Evolutionary conservation across 2,329 filamentous ascomycete species (phyloP).

Genomic region (Diplocarpon mali): DNA sequence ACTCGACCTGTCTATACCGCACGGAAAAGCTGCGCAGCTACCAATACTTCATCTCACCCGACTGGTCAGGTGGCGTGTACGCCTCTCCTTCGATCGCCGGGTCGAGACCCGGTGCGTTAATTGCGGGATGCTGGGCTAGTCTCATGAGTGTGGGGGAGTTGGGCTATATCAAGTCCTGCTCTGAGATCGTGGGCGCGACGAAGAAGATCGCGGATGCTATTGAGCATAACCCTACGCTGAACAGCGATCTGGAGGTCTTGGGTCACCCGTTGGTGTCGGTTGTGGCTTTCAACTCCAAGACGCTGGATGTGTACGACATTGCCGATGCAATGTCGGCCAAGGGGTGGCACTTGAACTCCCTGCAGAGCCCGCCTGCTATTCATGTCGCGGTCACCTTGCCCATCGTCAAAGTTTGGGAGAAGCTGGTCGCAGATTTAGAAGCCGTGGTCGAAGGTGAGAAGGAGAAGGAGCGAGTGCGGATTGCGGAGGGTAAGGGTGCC

Average conservation of each 20-base stretch:
- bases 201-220: slow-evolving; percentile 75
- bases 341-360: slow-evolving; percentile 92
- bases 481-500: slow-evolving; percentile 54
- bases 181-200: slow-evolving; percentile 75
- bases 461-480: slow-evolving; percentile 66
- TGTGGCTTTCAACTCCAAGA: slow-evolving; percentile 73
- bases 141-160: slow-evolving; percentile 79
- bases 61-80: slow-evolving; percentile 95
- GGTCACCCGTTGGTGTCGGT: slow-evolving; percentile 84
- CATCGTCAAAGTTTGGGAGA: slow-evolving; percentile 70
- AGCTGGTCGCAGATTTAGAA: slow-evolving; percentile 63
- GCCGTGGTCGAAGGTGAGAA: slow-evolving; percentile 58
- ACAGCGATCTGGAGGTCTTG: slow-evolving; percentile 64
- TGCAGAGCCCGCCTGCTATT: slow-evolving; percentile 84
- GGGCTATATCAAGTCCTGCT: slow-evolving; percentile 80
- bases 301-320: slow-evolving; percentile 88
- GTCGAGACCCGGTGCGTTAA: slow-evolving; percentile 82
- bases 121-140: slow-evolving; percentile 90
- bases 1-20: slow-evolving; percentile 87
- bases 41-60: slow-evolving; percentile 92
- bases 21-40: slow-evolving; percentile 66
- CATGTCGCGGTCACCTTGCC: slow-evolving; percentile 91
- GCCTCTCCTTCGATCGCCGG: slow-evolving; percentile 87
- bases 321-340: slow-evolving; percentile 74
- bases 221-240: slow-evolving; percentile 54